These are phyloP conservation scores for Elsinoe necatrix DNA, from an alignment of 2,329 filamentous ascomycete species.

Conservation along the genomic window DNA sequence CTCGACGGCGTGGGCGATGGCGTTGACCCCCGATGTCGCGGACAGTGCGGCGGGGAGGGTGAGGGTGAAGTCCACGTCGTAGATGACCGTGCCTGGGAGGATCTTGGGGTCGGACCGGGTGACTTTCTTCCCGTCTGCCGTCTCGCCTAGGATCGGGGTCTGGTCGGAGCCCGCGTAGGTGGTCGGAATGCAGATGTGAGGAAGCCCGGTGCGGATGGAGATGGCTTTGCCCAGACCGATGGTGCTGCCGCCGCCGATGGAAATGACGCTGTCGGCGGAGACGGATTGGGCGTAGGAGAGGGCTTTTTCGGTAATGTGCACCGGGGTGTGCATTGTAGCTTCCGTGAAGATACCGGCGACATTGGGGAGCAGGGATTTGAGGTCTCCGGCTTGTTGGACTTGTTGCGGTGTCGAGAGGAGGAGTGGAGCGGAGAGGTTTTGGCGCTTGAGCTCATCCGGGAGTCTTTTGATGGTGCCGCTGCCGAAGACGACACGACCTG, in stretches of 20 bases:
- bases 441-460: slow-evolving; percentile 36
- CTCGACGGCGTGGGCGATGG: slow-evolving; percentile 57
- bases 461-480: slow-evolving; percentile 45
- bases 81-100: slow-evolving; percentile 53
- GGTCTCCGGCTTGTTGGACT: slow-evolving; percentile 37
- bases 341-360: slow-evolving; percentile 46
- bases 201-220: slow-evolving; percentile 27
- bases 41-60: slow-evolving; percentile 47
- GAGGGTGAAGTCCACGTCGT: slow-evolving; percentile 56
- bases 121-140: slow-evolving; percentile 49
- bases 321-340: slow-evolving; percentile 57
- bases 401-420: slow-evolving; percentile 51
- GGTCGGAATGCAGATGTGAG: slow-evolving; percentile 30
- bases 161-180: slow-evolving; percentile 44
- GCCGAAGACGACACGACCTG: slow-evolving; percentile 50
- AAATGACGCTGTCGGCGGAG: slow-evolving; percentile 48
- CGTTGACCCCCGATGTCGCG: slow-evolving; percentile 54
- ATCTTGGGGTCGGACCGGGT: slow-evolving; percentile 52
- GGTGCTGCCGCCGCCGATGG: slow-evolving; percentile 55
- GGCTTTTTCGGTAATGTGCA: slow-evolving; percentile 49
- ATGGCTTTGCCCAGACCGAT: slow-evolving; percentile 46
- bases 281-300: slow-evolving; percentile 39
- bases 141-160: slow-evolving; percentile 58
- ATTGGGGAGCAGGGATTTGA: slow-evolving; percentile 38
- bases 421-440: slow-evolving; percentile 43